Conservation (phyloP, 495 filamentous ascomycete genomes). For the Neurospora sp. region DNA sequence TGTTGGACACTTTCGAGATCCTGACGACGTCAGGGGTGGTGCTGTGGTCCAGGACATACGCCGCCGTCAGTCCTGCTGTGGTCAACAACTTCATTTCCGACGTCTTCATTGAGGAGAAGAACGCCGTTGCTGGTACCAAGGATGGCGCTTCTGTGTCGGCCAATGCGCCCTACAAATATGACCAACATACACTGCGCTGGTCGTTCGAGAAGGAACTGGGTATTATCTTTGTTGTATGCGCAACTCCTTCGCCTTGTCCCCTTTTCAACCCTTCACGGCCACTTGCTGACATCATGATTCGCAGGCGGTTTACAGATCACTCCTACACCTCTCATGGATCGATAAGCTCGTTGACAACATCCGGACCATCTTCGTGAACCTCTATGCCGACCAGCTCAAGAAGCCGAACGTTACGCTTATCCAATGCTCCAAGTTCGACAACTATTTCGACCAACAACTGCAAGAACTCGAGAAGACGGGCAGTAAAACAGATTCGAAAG, state of each 20-base stretch:
- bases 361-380: conserved; percentile 73
- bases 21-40: conserved; percentile 93
- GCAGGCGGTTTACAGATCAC: conserved; percentile 92
- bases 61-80: conserved; percentile 64
- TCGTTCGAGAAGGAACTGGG: conserved; percentile 82
- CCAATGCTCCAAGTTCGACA: conserved; percentile 69
- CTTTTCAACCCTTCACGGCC: not conserved
- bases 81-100: conserved; percentile 93
- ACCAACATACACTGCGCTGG: conserved; percentile 95
- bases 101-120: conserved; percentile 91
- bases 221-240: conserved; percentile 84
- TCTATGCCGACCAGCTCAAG: conserved; percentile 81
- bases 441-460: conserved; percentile 90
- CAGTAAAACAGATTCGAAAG: conserved; percentile 21
- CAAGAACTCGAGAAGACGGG: conserved; percentile 60
- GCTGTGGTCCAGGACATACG: conserved; percentile 86
- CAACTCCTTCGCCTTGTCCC: conserved; percentile 5
- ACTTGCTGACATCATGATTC: conserved; percentile 2
- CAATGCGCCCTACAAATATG: conserved; percentile 73
- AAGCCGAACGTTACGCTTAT: conserved; percentile 67
- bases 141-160: conserved; percentile 45
- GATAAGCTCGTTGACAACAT: conserved; percentile 95
- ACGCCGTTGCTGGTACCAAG: conserved; percentile 47
- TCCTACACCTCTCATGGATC: conserved; percentile 92
- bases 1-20: conserved; percentile 96